Conservation (phyloP, 2,329 filamentous ascomycete genomes). For the Fusarium hostae region DNA sequence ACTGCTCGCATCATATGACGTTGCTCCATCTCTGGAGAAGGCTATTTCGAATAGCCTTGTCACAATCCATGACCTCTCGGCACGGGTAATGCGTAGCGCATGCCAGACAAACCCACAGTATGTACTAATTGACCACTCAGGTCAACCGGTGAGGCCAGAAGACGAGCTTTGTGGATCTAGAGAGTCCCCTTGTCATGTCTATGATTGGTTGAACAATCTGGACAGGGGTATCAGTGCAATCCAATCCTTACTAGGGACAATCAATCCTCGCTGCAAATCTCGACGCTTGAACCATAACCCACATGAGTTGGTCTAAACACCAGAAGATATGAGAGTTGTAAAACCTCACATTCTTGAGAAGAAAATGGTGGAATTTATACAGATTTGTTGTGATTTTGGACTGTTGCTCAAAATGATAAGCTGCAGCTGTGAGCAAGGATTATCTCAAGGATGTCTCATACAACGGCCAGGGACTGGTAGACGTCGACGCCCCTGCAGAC, state of each 20-base stretch:
- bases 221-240: slow-evolving; percentile 18
- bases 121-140: slow-evolving; percentile 11
- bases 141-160: slow-evolving; percentile 30
- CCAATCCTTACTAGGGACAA: slow-evolving; percentile 8
- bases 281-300: slow-evolving; percentile 12
- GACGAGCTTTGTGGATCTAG: slow-evolving; percentile 16
- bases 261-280: slow-evolving; percentile 24
- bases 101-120: slow-evolving; percentile 1
- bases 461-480: slow-evolving; percentile 22
- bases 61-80: neutral
- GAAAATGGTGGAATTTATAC: neutral
- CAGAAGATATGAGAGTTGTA: neutral
- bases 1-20: neutral
- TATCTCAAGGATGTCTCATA: slow-evolving; percentile 31
- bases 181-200: neutral
- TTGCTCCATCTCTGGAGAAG: neutral
- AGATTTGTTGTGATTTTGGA: neutral
- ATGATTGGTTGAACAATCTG: slow-evolving; percentile 5
- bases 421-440: slow-evolving; percentile 16
- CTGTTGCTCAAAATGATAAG: neutral
- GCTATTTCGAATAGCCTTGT: neutral
- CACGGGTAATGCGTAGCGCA: neutral
- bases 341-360: neutral
- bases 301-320: neutral
- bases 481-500: slow-evolving; percentile 26